Evolutionary conservation across 371 early-diverging fungal species (phyloP), one percentile per base, ranked within the genome.

Genomic region (Mucor velutinosus): DNA sequence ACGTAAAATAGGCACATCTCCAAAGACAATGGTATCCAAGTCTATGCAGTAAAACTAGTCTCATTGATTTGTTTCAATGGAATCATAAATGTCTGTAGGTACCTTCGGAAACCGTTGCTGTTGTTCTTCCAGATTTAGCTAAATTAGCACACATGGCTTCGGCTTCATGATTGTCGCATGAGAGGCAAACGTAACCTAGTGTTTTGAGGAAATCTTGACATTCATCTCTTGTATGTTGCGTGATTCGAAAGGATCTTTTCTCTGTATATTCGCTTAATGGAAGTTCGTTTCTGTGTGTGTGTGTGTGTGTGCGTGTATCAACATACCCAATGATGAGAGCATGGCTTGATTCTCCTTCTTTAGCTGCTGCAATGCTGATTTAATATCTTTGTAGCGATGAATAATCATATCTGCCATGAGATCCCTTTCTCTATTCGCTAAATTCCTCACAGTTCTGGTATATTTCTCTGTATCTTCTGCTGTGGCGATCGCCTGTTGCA

Each of bases 71-170:
- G 30, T 30, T 30, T 39, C 78, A 68, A 23, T 58, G 49, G 15
- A 71, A 23, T 60, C 67, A 58, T 25, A 6, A 5, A 19, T 25
- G 23, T 21, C 4, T 41, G n/a, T 21, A 47, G 23, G 58, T 82
- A 83, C 91, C 93, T 80, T 93, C 92, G 37, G 90, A 88, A 15
- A 90, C 86, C 4, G 86, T 85, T 0, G 88, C 92, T 49, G 82
- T 82, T 8, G 83, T 72, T 19, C 77, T 69, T 7, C 85, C 83
- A 1, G 66, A 55, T n/a, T 78, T 72, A 8, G 80, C 77, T 8
- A 92, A 63, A 15, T 75, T 66, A 10, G 90, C 89, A 60, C 91
- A 93, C 68, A 93, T 83, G 4, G 89, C 85, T 62, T 93, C 92
- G 4, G 89, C 89, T 71, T 93, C 91, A 59, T 83, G 85, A 29